phyloP scores from a whole-genome alignment of 345 rosid genomes.

The Atalantia buxifolia region DNA sequence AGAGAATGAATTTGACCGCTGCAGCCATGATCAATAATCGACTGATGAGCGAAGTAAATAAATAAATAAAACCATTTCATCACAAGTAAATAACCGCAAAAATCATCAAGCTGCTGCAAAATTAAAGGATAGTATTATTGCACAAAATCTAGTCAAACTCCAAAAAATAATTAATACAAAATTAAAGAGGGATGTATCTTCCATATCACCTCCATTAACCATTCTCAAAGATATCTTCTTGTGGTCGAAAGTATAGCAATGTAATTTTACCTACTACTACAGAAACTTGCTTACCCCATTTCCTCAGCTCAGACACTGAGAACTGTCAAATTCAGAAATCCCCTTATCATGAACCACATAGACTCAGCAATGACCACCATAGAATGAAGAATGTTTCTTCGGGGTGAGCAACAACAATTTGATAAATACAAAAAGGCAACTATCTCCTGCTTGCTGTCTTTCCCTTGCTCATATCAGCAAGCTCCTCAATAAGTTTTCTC shows the following conservation, averaged over 20 bases:
- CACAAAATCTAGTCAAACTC: neutral
- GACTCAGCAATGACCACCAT: neutral
- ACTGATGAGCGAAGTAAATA: neutral
- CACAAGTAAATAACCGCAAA: neutral
- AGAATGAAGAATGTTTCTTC: neutral
- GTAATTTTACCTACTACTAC: slow-evolving; percentile 11
- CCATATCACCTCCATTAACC: neutral
- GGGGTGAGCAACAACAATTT: neutral
- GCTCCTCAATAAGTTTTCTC: slow-evolving; percentile 81
- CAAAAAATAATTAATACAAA: slow-evolving; percentile 1
- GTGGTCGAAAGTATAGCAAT: neutral
- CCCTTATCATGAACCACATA: neutral
- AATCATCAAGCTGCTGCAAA: neutral
- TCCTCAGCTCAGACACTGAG: neutral
- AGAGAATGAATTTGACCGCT: too few relatives aligned
- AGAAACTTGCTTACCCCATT: slow-evolving; percentile 4
- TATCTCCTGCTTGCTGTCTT: slow-evolving; percentile 75
- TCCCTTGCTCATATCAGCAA: slow-evolving; percentile 83
- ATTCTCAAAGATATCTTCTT: neutral
- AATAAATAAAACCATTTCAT: neutral
- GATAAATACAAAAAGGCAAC: slow-evolving; percentile 9
- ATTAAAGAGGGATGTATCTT: neutral
- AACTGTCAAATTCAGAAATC: slow-evolving; percentile 2
- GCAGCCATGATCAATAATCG: too few relatives aligned
- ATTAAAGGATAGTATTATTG: neutral